Conservation (phyloP, 352 stramenopile genomes). For the Sclerospora graminicola region DNA sequence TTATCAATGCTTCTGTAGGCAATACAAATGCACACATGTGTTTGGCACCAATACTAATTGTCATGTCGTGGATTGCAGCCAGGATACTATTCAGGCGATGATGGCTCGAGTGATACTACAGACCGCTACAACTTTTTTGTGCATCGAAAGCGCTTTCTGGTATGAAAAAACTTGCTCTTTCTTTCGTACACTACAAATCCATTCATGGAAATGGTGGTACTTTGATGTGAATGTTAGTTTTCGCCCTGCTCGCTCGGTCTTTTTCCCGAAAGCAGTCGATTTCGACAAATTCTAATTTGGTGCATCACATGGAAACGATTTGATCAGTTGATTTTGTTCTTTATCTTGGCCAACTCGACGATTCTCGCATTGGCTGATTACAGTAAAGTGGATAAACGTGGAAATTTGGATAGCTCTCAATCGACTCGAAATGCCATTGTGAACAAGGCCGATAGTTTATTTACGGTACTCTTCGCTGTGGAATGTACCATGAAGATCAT, state of each 20-base stretch:
- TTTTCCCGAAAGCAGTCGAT: slow-evolving; percentile 42
- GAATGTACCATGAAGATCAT: slow-evolving; percentile 88
- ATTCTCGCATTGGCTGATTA: slow-evolving; percentile 78
- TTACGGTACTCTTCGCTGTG: slow-evolving; percentile 70
- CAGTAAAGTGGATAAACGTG: slow-evolving; percentile 40
- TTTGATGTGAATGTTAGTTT: slow-evolving; percentile 23
- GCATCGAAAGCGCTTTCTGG: slow-evolving; percentile 46
- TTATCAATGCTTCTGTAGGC: slow-evolving; percentile 19
- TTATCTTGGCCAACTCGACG: slow-evolving; percentile 76
- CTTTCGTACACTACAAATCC: too few species aligned
- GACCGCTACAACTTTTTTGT: slow-evolving; percentile 60
- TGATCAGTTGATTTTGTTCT: slow-evolving; percentile 74
- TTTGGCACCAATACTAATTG: too few species aligned
- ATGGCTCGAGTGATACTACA: slow-evolving; percentile 35
- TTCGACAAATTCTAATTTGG: slow-evolving; percentile 41
- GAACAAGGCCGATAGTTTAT: slow-evolving; percentile 39
- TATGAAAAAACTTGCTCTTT: slow-evolving; percentile 9
- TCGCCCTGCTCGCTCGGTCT: slow-evolving; percentile 39
- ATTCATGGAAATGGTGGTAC: too few species aligned
- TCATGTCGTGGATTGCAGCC: slow-evolving; percentile 10
- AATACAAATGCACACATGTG: neutral
- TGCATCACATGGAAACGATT: slow-evolving; percentile 68
- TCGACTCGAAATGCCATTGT: slow-evolving; percentile 39
- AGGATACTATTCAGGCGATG: slow-evolving; percentile 38
- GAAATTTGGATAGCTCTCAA: too few species aligned